A percentile compares a stretch with the other conserved stretches of the same genome.
Conservation (phyloP, 495 filamentous ascomycete genomes). For the Cercophora newfieldiana region DNA sequence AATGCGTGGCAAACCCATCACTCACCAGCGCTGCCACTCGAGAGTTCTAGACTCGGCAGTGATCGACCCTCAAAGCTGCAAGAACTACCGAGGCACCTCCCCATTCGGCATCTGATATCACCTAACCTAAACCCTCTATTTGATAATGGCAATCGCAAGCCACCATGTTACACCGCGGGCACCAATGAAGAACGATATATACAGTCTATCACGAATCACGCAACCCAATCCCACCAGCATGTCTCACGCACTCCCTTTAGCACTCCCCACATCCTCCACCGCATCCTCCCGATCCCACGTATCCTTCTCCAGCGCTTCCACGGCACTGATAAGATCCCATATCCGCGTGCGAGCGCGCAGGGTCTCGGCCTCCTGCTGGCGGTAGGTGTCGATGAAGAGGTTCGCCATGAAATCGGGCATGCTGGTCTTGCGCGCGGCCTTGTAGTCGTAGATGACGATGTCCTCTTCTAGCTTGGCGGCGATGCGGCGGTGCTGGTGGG, state of each 20-base stretch:
- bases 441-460: constrained; percentile 84
- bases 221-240: neutral
- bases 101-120: neutral
- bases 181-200: neutral
- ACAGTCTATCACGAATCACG: neutral
- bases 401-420: constrained; percentile 68
- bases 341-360: constrained; percentile 47
- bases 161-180: neutral
- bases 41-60: neutral
- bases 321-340: constrained; percentile 52
- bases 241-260: constrained; percentile 25
- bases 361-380: constrained; percentile 65
- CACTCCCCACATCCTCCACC: constrained; percentile 67
- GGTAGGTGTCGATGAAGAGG: constrained; percentile 64
- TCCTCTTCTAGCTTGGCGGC: constrained; percentile 81
- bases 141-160: neutral
- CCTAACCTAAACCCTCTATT: neutral
- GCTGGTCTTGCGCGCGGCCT: constrained; percentile 51
- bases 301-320: constrained; percentile 63
- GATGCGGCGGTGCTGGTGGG: constrained; percentile 75
- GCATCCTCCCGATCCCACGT: constrained; percentile 76
- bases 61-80: neutral
- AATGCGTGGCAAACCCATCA: neutral
- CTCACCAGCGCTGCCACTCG: neutral
- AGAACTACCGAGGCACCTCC: neutral